A percentile compares a stretch with the other conserved stretches of the same genome.
Conservation (phyloP, 805 yeast species). For the Vanderwaltozyma tropicalis region DNA sequence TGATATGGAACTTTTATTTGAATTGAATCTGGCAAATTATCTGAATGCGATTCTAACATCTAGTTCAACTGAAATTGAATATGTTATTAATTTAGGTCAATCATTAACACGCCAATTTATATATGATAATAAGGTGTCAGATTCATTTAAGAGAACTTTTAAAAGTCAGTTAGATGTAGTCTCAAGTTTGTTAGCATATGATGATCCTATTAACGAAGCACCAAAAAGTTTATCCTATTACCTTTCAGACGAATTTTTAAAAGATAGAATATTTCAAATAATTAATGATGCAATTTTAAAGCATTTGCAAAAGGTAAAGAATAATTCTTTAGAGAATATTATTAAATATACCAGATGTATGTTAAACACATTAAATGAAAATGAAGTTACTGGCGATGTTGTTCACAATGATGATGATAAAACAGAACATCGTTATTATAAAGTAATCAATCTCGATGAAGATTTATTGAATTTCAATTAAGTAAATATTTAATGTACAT, state of each 20-base stretch:
- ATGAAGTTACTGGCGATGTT: slow-evolving; percentile 26
- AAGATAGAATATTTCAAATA: slow-evolving; percentile 24
- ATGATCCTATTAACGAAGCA: slow-evolving; percentile 36
- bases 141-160: slow-evolving; percentile 22
- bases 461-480: slow-evolving; percentile 31
- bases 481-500: background rate
- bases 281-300: slow-evolving; percentile 32
- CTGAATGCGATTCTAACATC: slow-evolving; percentile 10
- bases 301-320: slow-evolving; percentile 34
- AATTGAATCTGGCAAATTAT: slow-evolving; percentile 21
- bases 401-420: slow-evolving; percentile 5
- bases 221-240: slow-evolving; percentile 19
- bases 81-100: slow-evolving; percentile 17
- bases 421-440: slow-evolving; percentile 18
- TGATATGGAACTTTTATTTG: slow-evolving; percentile 20
- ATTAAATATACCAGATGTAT: slow-evolving; percentile 33
- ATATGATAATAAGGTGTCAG: slow-evolving; percentile 8
- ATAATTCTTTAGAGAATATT: slow-evolving; percentile 35
- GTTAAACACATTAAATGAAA: slow-evolving; percentile 26
- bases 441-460: slow-evolving; percentile 35
- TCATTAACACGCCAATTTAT: slow-evolving; percentile 18
- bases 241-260: slow-evolving; percentile 19
- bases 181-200: slow-evolving; percentile 43
- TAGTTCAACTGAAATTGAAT: slow-evolving; percentile 8
- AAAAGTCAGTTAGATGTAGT: slow-evolving; percentile 34